A percentile compares a stretch with the other conserved stretches of the same genome.
These are phyloP conservation scores for Clarireedia paspali DNA, from an alignment of 2,329 filamentous ascomycete genomes.

Conservation along the genomic window DNA sequence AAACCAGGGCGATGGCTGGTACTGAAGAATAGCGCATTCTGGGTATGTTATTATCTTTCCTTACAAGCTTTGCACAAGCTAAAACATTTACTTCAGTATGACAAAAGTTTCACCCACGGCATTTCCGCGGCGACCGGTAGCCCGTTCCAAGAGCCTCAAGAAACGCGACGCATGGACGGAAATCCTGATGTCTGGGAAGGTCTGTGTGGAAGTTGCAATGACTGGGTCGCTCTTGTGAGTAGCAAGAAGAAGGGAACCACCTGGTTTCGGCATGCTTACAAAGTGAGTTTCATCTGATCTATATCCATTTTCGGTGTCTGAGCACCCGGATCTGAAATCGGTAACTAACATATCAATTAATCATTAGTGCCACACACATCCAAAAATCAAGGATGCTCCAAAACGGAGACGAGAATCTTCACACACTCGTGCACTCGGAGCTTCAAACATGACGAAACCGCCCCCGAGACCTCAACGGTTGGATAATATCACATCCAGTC, in stretches of 20 bases:
- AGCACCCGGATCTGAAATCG: not conserved
- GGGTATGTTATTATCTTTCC: slow-evolving; percentile 27
- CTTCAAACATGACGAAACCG: slow-evolving; percentile 36
- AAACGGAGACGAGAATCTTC: slow-evolving; percentile 59
- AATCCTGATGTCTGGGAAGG: slow-evolving; percentile 79
- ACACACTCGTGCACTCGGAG: slow-evolving; percentile 33
- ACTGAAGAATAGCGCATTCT: slow-evolving; percentile 84
- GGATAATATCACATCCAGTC: slow-evolving; percentile 3
- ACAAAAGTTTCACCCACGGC: slow-evolving; percentile 83
- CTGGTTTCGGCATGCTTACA: slow-evolving; percentile 86
- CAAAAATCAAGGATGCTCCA: slow-evolving; percentile 63
- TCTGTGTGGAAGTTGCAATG: slow-evolving; percentile 68
- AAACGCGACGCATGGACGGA: slow-evolving; percentile 68
- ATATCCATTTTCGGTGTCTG: not conserved
- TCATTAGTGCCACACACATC: slow-evolving; percentile 56
- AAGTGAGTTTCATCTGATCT: slow-evolving; percentile 43
- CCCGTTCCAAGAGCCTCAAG: slow-evolving; percentile 69
- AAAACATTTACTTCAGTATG: slow-evolving; percentile 46
- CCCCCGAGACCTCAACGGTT: slow-evolving; percentile 26
- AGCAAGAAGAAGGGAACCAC: slow-evolving; percentile 90
- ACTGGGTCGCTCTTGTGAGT: slow-evolving; percentile 75
- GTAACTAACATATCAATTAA: not conserved
- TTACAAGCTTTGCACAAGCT: not conserved
- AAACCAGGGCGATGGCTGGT: slow-evolving; percentile 81
- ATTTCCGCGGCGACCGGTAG: slow-evolving; percentile 76